phyloP scores from a whole-genome alignment of 768 basidiomycete genomes.

The Podaxis carcinomalis region DNA sequence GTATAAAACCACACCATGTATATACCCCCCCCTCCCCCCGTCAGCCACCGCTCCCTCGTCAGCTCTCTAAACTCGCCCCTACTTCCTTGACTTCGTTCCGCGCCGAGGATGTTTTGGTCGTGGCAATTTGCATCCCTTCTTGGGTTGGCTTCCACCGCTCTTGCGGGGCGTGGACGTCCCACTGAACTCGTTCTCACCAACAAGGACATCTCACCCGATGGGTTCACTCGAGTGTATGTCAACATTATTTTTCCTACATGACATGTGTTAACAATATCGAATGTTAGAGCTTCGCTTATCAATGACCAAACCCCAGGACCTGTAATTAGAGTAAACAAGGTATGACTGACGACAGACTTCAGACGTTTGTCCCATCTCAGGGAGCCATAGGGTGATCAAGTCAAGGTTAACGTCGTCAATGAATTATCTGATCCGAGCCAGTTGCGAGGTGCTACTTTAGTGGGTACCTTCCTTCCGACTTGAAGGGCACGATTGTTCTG shows the following conservation, averaged over 20 bases:
- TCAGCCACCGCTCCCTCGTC: not conserved
- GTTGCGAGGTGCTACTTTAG: slow-evolving; percentile 26
- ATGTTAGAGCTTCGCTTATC: slow-evolving; percentile 20
- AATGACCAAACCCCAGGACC: slow-evolving; percentile 26
- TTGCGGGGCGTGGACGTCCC: slow-evolving; percentile 21
- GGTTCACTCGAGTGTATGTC: slow-evolving; percentile 29
- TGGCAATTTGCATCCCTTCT: not conserved
- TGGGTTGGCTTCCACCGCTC: not conserved
- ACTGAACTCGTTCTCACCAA: slow-evolving; percentile 36
- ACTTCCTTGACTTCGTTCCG: not conserved
- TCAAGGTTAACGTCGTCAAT: slow-evolving; percentile 43
- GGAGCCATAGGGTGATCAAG: slow-evolving; percentile 25
- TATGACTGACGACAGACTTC: not conserved
- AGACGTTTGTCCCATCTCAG: not conserved
- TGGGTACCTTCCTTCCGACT: slow-evolving; percentile 12
- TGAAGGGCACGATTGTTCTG: not conserved
- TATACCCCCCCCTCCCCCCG: no score
- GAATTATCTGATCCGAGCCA: slow-evolving; percentile 34
- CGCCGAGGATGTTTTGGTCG: not conserved
- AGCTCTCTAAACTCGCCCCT: not conserved
- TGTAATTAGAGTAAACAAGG: slow-evolving; percentile 23
- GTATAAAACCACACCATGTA: not conserved
- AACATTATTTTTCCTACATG: not conserved
- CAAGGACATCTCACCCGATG: slow-evolving; percentile 45
- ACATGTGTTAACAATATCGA: not conserved